Conservation (phyloP, 75 land plant genomes). For the Pseudotsuga menziesii region DNA sequence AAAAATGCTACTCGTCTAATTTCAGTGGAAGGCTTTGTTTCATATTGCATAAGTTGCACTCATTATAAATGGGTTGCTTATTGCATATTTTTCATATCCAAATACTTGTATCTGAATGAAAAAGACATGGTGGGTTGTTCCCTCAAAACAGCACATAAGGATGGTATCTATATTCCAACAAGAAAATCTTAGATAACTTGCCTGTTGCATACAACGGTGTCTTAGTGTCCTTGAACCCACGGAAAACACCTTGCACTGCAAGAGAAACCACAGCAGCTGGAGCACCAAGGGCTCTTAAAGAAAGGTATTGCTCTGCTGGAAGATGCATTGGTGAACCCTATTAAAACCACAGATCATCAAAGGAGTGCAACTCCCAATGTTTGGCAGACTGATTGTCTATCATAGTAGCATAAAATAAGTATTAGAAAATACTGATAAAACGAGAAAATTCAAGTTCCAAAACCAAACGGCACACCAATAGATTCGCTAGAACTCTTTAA, state of each 20-base stretch:
- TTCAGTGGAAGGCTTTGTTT: neutral
- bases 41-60: neutral
- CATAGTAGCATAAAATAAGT: neutral
- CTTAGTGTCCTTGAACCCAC: constrained; percentile 88
- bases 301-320: constrained; percentile 70
- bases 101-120: neutral
- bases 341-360: neutral
- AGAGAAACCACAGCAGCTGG: constrained; percentile 90
- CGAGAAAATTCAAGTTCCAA: neutral
- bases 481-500: neutral
- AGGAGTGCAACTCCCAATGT: constrained; percentile 6
- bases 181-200: constrained; percentile 24
- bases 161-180: neutral
- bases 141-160: no score
- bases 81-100: neutral
- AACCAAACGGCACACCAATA: neutral
- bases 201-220: constrained; percentile 88
- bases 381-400: neutral
- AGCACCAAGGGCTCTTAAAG: constrained; percentile 79
- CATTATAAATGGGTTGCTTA: neutral
- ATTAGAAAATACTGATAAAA: neutral
- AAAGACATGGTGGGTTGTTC: neutral
- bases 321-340: constrained; percentile 75
- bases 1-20: neutral
- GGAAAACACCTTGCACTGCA: constrained; percentile 88